phyloP scores from a whole-genome alignment of 768 basidiomycete species.

The Trametes gibbosa region DNA sequence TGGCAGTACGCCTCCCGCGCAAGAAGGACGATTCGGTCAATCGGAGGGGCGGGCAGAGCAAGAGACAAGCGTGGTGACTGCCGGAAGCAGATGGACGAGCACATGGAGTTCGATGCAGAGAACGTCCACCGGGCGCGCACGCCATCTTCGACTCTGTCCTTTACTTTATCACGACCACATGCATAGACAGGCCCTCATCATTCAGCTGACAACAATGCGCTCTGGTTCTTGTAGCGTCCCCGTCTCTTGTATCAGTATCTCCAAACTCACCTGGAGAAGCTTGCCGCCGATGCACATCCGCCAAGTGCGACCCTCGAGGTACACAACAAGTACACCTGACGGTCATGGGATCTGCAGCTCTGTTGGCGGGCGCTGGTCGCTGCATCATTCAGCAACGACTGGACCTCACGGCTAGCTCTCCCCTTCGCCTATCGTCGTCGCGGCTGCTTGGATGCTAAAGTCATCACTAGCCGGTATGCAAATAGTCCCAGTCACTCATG shows the following conservation, averaged over 20 bases:
- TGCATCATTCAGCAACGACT: too few species aligned
- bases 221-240: too few species aligned
- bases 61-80: neutral
- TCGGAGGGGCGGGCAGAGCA: too few species aligned
- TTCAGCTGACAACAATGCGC: slow-evolving; percentile 8
- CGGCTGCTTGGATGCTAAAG: too few species aligned
- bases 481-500: too few species aligned
- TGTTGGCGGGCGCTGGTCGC: too few species aligned
- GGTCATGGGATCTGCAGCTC: too few species aligned
- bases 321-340: neutral
- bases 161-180: slow-evolving; percentile 5
- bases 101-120: slow-evolving; percentile 8
- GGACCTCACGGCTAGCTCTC: too few species aligned
- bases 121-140: neutral
- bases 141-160: slow-evolving; percentile 2
- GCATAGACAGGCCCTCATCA: neutral
- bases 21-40: too few species aligned
- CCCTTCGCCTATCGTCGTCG: too few species aligned
- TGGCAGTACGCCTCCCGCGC: too few species aligned
- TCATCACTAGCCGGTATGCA: too few species aligned
- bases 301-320: neutral
- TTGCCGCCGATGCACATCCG: neutral
- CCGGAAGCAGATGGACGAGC: neutral
- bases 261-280: neutral
- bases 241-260: neutral